phyloP scores from a whole-genome alignment of 768 basidiomycete genomes.

The Pisolithus albus region DNA sequence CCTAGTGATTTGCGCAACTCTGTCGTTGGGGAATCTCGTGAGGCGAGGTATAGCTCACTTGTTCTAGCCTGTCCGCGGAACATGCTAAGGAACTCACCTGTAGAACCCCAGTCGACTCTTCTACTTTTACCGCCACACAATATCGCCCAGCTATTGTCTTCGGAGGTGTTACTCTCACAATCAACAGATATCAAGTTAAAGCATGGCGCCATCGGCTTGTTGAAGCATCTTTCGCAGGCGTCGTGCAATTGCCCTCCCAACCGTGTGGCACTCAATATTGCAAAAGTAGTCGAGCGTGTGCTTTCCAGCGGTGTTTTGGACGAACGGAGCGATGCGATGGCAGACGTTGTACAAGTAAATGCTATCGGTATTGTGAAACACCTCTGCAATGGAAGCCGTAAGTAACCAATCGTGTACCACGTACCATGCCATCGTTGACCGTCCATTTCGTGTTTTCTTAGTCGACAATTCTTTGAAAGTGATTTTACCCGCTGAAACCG shows the following conservation, averaged over 20 bases:
- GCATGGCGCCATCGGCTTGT: slow-evolving; percentile 79
- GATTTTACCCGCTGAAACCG: slow-evolving; percentile 37
- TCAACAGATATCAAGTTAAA: slow-evolving; percentile 73
- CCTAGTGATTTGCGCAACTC: slow-evolving; percentile 73
- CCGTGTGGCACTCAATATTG: slow-evolving; percentile 50
- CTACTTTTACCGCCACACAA: slow-evolving; percentile 61
- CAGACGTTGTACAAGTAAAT: slow-evolving; percentile 79
- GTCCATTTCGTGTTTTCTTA: slow-evolving; percentile 11
- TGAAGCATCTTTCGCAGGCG: slow-evolving; percentile 80
- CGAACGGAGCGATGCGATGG: slow-evolving; percentile 67
- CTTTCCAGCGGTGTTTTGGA: slow-evolving; percentile 62
- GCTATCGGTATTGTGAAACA: slow-evolving; percentile 89
- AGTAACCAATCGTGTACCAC: slow-evolving; percentile 24
- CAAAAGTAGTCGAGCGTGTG: slow-evolving; percentile 57
- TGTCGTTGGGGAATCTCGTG: slow-evolving; percentile 76
- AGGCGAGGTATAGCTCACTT: slow-evolving; percentile 51
- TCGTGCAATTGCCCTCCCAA: slow-evolving; percentile 52
- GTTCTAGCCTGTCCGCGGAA: neutral
- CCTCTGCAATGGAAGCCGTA: slow-evolving; percentile 72
- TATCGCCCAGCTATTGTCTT: slow-evolving; percentile 55
- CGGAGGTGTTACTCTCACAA: slow-evolving; percentile 46
- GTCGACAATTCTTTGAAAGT: slow-evolving; percentile 46
- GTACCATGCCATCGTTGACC: slow-evolving; percentile 20
- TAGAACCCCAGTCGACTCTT: slow-evolving; percentile 54
- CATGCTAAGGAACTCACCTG: slow-evolving; percentile 7